These are phyloP conservation scores for Pestalotiopsis sp. DNA, from an alignment of 2,329 filamentous ascomycete genomes.

Conservation along the genomic window DNA sequence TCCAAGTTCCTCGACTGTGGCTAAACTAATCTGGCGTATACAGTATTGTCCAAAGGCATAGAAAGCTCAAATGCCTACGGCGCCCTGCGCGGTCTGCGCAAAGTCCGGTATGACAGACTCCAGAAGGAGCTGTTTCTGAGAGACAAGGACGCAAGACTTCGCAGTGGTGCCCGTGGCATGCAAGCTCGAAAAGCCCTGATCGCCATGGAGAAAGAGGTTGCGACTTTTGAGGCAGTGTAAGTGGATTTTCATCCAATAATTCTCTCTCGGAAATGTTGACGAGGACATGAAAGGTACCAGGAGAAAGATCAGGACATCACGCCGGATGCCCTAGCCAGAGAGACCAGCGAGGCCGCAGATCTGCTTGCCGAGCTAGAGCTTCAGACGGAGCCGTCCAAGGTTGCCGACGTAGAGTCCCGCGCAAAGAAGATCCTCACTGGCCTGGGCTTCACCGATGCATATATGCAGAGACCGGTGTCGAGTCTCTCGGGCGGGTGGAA, in stretches of 20 bases:
- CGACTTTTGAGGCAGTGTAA: slow-evolving; percentile 55
- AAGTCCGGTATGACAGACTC: slow-evolving; percentile 61
- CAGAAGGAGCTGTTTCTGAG: slow-evolving; percentile 65
- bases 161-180: slow-evolving; percentile 74
- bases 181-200: slow-evolving; percentile 75
- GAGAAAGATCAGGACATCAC: slow-evolving; percentile 59
- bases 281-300: slow-evolving; percentile 35
- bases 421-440: slow-evolving; percentile 68
- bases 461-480: slow-evolving; percentile 58
- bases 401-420: slow-evolving; percentile 63
- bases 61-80: slow-evolving; percentile 57
- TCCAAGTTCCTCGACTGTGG: background rate
- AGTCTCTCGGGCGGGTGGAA: slow-evolving; percentile 77
- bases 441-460: slow-evolving; percentile 67
- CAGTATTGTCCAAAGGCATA: slow-evolving; percentile 60
- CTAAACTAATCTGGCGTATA: background rate
- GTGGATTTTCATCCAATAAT: too few relatives aligned
- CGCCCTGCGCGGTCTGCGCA: slow-evolving; percentile 60
- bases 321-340: slow-evolving; percentile 55
- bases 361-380: slow-evolving; percentile 69
- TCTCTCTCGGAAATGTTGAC: slow-evolving; percentile 7
- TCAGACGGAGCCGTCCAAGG: slow-evolving; percentile 64
- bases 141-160: slow-evolving; percentile 71
- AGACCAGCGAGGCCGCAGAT: slow-evolving; percentile 69
- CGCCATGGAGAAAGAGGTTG: slow-evolving; percentile 66